These are phyloP conservation scores for Allodekkera sacchari DNA, from an alignment of 805 yeast species.

Conservation along the genomic window DNA sequence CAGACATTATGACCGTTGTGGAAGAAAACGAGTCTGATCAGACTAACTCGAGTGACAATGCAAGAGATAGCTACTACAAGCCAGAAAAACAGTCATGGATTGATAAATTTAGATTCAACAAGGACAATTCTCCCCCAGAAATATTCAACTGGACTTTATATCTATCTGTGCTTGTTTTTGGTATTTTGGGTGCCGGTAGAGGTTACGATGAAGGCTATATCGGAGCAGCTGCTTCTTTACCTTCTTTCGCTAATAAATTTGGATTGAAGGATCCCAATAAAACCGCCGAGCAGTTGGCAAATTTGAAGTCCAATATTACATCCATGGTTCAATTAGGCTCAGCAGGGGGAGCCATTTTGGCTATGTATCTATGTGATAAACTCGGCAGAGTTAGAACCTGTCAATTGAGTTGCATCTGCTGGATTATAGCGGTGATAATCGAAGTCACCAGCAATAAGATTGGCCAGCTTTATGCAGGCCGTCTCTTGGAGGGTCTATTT, in stretches of 20 bases:
- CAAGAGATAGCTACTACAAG: too few species aligned
- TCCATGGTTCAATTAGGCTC: conserved; percentile 49
- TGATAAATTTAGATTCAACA: too few species aligned
- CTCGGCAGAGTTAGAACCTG: conserved; percentile 44
- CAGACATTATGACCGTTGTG: too few species aligned
- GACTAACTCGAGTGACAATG: too few species aligned
- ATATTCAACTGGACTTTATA: conserved; percentile 38
- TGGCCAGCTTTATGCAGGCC: conserved; percentile 48
- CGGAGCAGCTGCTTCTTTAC: conserved; percentile 37
- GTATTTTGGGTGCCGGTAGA: conserved; percentile 47
- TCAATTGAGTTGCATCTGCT: conserved; percentile 32
- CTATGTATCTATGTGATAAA: conserved; percentile 39
- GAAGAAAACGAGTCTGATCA: too few species aligned
- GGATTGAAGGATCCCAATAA: conserved; percentile 34
- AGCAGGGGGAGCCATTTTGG: conserved; percentile 43
- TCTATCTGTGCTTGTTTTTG: conserved; percentile 29
- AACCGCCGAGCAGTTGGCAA: conserved; percentile 30
- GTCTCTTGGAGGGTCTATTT: conserved; percentile 42
- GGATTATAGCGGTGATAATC: conserved; percentile 39
- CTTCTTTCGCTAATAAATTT: conserved; percentile 32
- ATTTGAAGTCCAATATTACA: conserved; percentile 43
- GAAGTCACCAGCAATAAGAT: conserved; percentile 37
- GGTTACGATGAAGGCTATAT: conserved; percentile 52
- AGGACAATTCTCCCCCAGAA: too few species aligned
- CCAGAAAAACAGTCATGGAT: too few species aligned